Evolutionary conservation across 1,284 basidiomycete species (phyloP).

Genomic region (Apiotrichum sp.): DNA sequence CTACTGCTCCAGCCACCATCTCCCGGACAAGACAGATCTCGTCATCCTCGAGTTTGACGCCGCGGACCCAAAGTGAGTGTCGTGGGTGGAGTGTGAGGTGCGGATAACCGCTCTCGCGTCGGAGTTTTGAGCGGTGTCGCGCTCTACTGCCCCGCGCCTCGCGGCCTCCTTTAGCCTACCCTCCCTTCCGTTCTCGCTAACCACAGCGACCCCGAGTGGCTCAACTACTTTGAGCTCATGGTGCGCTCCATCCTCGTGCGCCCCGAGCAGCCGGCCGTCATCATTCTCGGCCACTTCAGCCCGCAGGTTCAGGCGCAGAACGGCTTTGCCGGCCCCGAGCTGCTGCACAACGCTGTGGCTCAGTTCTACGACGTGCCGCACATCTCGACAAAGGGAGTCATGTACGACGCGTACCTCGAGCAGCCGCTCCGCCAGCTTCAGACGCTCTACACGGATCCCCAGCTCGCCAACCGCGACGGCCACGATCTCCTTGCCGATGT

Average conservation of each 20-base stretch:
- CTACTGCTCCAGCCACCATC: conserved; percentile 81
- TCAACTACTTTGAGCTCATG: conserved; percentile 82
- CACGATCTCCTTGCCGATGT: conserved; percentile 81
- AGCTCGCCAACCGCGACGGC: conserved; percentile 72
- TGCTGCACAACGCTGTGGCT: conserved; percentile 78
- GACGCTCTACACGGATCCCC: conserved; percentile 67
- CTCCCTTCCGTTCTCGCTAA: not conserved
- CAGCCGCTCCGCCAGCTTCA: conserved; percentile 62
- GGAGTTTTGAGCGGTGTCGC: too few species aligned
- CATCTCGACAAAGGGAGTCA: conserved; percentile 69
- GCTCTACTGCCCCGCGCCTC: too few species aligned
- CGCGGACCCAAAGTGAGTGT: conserved; percentile 71
- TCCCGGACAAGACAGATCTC: conserved; percentile 85
- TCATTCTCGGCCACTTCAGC: conserved; percentile 85
- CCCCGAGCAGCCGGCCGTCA: conserved; percentile 77
- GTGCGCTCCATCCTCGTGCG: conserved; percentile 81
- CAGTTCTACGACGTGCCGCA: conserved; percentile 95
- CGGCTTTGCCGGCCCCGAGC: conserved; percentile 80
- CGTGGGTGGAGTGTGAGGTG: too few species aligned
- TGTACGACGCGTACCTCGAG: conserved; percentile 74
- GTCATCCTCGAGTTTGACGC: conserved; percentile 88
- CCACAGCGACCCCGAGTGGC: conserved; percentile 60
- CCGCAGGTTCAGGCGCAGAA: conserved; percentile 70
- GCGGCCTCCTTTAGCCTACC: too few species aligned
- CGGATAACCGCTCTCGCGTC: too few species aligned